phyloP scores from a whole-genome alignment of 345 rosid genomes.

The Rhizophora apiculata region DNA sequence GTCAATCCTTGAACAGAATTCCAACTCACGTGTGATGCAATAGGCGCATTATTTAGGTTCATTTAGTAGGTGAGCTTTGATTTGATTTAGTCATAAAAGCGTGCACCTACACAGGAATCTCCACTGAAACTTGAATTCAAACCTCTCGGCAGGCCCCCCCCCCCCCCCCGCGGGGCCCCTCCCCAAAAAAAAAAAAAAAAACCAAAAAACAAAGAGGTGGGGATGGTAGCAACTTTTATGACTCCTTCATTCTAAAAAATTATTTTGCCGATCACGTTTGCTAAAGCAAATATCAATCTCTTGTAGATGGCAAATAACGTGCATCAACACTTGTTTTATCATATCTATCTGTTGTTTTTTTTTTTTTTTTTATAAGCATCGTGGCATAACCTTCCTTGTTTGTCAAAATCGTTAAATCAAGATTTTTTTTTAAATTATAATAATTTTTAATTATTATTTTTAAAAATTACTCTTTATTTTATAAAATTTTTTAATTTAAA shows the following conservation, averaged over 20 bases:
- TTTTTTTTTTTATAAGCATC: neutral
- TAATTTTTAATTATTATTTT: no score
- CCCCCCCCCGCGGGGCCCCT: no score
- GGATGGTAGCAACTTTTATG: conserved; percentile 19
- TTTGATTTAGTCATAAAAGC: conserved; percentile 24
- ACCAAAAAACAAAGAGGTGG: neutral
- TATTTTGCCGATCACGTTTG: conserved; percentile 1
- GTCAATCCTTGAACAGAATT: conserved; percentile 31
- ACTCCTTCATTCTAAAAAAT: conserved; percentile 22
- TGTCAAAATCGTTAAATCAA: neutral
- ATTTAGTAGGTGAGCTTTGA: conserved; percentile 6
- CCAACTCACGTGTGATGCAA: conserved; percentile 31
- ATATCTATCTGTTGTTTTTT: neutral
- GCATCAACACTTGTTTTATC: neutral
- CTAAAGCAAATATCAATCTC: neutral
- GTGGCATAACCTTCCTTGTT: neutral
- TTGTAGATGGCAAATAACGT: neutral
- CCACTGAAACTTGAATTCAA: conserved; percentile 3
- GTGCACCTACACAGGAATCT: conserved; percentile 23
- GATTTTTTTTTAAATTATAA: no score
- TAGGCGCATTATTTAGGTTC: conserved; percentile 16
- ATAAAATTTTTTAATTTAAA: no score
- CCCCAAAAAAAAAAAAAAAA: neutral
- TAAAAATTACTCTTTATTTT: no score
- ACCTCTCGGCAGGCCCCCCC: conserved; percentile 6